Evolutionary conservation across 441 rosid species (phyloP).

Genomic region (Populus hybrid): DNA sequence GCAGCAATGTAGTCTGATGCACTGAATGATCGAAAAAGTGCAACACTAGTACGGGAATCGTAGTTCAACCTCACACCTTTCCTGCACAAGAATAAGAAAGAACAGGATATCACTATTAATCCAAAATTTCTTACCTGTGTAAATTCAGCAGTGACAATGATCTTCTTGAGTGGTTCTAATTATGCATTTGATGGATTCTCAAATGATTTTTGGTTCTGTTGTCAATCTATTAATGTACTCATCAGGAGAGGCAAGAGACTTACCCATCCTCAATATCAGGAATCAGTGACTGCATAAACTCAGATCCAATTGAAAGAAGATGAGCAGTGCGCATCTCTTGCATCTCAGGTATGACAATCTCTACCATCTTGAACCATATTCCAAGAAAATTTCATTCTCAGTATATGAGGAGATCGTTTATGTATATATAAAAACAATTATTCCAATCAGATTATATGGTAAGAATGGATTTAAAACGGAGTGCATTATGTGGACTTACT

Average conservation of each 20-base stretch:
- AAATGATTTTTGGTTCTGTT: not conserved
- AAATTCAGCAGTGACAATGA: not conserved
- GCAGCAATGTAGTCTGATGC: slow-evolving; percentile 80
- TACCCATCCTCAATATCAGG: slow-evolving; percentile 77
- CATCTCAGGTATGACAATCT: slow-evolving; percentile 83
- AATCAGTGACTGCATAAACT: slow-evolving; percentile 34
- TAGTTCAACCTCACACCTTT: slow-evolving; percentile 51
- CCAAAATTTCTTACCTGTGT: slow-evolving; percentile 5
- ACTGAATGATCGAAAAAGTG: slow-evolving; percentile 68
- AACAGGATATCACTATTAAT: slow-evolving; percentile 16
- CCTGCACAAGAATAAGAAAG: slow-evolving; percentile 37
- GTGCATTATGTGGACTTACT: slow-evolving; percentile 38
- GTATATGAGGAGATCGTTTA: slow-evolving; percentile 2
- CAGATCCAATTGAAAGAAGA: slow-evolving; percentile 73
- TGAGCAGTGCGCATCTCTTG: slow-evolving; percentile 83
- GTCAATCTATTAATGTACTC: not conserved
- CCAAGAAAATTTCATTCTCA: slow-evolving; percentile 7
- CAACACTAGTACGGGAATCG: slow-evolving; percentile 68
- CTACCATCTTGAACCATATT: slow-evolving; percentile 50
- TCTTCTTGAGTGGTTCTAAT: not conserved
- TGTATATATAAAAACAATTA: not conserved
- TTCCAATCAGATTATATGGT: not conserved
- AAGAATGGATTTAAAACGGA: not conserved
- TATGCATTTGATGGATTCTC: not conserved
- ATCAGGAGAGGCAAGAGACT: slow-evolving; percentile 17